phyloP scores from a whole-genome alignment of 2,329 filamentous ascomycete genomes.

The Zelopaecilomyces penicillatus region DNA sequence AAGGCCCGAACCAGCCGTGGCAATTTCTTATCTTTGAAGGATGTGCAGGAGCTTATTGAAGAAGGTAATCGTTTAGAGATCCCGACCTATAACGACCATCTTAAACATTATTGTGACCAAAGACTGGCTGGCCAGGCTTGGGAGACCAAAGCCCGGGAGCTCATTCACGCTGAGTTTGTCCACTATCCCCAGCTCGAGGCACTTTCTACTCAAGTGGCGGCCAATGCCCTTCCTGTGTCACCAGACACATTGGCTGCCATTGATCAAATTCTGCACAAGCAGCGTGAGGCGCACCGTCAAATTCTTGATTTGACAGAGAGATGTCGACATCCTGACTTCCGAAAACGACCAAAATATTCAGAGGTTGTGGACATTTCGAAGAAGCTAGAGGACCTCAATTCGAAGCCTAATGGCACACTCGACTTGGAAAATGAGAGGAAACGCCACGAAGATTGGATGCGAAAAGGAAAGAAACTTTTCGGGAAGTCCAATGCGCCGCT shows the following conservation, averaged over 20 bases:
- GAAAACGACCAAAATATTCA: constrained; percentile 73
- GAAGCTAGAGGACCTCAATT: constrained; percentile 79
- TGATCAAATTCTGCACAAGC: constrained; percentile 89
- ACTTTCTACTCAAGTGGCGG: constrained; percentile 70
- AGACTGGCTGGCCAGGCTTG: constrained; percentile 70
- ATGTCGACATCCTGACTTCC: constrained; percentile 65
- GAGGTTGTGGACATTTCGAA: constrained; percentile 90
- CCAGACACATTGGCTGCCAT: constrained; percentile 71
- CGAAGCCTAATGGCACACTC: constrained; percentile 81
- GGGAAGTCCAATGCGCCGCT: constrained; percentile 96
- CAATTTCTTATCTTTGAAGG: constrained; percentile 62
- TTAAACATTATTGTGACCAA: constrained; percentile 69
- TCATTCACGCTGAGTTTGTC: constrained; percentile 84
- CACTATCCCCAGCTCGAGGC: constrained; percentile 94
- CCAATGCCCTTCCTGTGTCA: constrained; percentile 67
- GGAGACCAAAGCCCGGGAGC: constrained; percentile 87
- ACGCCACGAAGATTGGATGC: constrained; percentile 98
- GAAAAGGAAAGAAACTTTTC: constrained; percentile 93
- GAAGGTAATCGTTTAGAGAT: constrained; percentile 72
- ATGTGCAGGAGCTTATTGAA: constrained; percentile 71
- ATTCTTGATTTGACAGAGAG: constrained; percentile 75
- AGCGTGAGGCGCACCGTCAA: constrained; percentile 84
- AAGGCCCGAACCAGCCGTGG: constrained; percentile 59
- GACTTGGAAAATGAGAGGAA: constrained; percentile 93
- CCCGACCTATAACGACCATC: constrained; percentile 69